Base-by-base conservation (phyloP, 257 asterid genomes). In the Przewalskia tangutica region DNA sequence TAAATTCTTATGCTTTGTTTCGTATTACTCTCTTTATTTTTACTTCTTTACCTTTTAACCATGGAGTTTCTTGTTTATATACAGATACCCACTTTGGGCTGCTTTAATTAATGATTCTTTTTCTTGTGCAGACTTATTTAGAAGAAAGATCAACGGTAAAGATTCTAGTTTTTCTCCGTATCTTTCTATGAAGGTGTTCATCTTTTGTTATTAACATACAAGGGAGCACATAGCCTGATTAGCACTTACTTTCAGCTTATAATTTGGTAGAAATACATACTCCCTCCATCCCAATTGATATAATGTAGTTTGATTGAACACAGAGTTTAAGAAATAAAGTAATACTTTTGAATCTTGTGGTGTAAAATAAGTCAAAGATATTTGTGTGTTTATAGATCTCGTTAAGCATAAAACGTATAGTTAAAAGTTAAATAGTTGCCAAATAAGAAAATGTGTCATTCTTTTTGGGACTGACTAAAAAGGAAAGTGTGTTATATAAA, bases 61-160 rank as follows among this genome's bases (percentile, higher is more conserved):
- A 23, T 62, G n/a, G 46, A 64, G 56, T 51, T 51, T 51, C 14
- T 12, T 51, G 56, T 3, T 4, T 58, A 2, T 64, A n/a, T n/a
- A n/a, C n/a, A n/a, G n/a, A n/a, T n/a, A n/a, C n/a, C n/a, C n/a
- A n/a, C n/a, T n/a, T 64, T 1, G 10, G 5, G 42, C 46, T 34
- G 18, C 48, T 64, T 13, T 64, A 13, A 34, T 64, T 64, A 64
- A 12, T 64, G 44, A 36, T 64, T 64, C 20, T 40, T 17, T 50
- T 73, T 51, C 53, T 7, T 36, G 18, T 58, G 82, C 82, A 78
- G 82, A 78, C 82, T 13, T 58, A 53, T 58, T 64, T 78, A 64
- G 71, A 78, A 40, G 82, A 78, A 78, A 62, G 71, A 36, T 55
- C 71, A 48, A 38, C 82, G 71, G 71, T 78, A 78, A 58, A 36